A percentile compares a stretch with the other conserved stretches of the same genome.
Evolutionary conservation across 2,329 filamentous ascomycete genomes (phyloP).

Genomic region (Cercospora sojina): DNA sequence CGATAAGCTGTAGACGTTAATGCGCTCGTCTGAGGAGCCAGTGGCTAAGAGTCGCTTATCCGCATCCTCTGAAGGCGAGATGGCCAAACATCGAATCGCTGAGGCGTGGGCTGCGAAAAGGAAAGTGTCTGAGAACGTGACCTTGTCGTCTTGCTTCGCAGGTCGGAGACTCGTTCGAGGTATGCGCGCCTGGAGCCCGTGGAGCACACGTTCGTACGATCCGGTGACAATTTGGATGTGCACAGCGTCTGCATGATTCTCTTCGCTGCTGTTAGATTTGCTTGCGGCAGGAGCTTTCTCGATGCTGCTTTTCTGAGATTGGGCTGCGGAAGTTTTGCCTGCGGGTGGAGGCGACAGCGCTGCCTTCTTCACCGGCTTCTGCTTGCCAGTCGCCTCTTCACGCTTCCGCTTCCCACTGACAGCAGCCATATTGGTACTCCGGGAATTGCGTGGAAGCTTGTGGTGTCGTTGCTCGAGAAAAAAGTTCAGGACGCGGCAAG

Average conservation of each 20-base stretch:
- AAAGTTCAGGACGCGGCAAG: conserved; percentile 4
- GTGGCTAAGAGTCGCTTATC: conserved; percentile 87
- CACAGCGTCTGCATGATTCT: conserved; percentile 35
- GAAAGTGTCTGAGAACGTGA: conserved; percentile 85
- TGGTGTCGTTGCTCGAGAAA: neutral
- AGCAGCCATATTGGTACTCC: neutral
- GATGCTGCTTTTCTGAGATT: conserved; percentile 7
- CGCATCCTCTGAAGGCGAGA: conserved; percentile 65
- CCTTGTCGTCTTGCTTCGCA: conserved; percentile 32
- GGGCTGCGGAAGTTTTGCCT: conserved; percentile 6
- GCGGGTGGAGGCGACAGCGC: neutral
- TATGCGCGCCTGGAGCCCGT: conserved; percentile 81
- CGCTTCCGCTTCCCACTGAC: conserved; percentile 13
- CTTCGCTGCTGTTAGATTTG: neutral
- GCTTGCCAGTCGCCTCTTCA: conserved; percentile 11
- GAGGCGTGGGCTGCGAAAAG: conserved; percentile 92
- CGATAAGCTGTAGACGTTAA: conserved; percentile 92
- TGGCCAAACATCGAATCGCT: conserved; percentile 81
- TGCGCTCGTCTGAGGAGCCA: conserved; percentile 87
- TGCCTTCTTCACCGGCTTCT: conserved; percentile 16
- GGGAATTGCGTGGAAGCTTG: neutral
- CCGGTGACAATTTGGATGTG: conserved; percentile 89
- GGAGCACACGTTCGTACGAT: conserved; percentile 89
- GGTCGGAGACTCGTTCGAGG: conserved; percentile 33
- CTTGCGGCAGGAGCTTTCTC: conserved; percentile 1